phyloP scores from a whole-genome alignment of 176 grass and related monocot genomes.

The Aegilops umbellulata region DNA sequence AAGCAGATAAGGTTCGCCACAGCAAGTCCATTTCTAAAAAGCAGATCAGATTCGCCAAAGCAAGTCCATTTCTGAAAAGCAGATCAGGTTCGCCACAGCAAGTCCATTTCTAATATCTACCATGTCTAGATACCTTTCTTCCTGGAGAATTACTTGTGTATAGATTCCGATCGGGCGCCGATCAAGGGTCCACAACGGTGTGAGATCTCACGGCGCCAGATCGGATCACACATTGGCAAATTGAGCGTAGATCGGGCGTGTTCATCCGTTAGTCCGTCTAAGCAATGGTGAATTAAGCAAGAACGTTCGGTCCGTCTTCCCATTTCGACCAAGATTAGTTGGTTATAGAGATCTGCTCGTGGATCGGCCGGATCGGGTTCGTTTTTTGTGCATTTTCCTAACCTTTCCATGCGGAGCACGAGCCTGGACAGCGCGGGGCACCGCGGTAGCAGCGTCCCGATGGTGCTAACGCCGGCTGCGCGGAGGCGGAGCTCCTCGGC shows the following conservation, averaged over 20 bases:
- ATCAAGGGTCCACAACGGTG: constrained; percentile 7
- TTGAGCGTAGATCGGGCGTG: background rate
- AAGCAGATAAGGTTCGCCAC: background rate
- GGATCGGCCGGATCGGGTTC: background rate
- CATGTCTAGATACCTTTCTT: background rate
- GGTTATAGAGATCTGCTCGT: constrained; percentile 8
- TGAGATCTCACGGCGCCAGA: constrained; percentile 40
- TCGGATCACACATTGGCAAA: constrained; percentile 29
- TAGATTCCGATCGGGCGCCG: constrained; percentile 14
- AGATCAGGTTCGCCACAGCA: background rate
- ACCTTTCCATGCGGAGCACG: constrained; percentile 83
- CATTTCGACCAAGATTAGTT: background rate
- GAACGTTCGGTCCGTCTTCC: background rate
- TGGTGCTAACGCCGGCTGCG: constrained; percentile 33
- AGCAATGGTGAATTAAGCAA: background rate
- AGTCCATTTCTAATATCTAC: background rate
- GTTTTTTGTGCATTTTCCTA: background rate
- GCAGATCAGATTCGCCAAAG: no score
- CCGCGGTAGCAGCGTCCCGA: constrained; percentile 56
- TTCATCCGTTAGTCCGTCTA: background rate
- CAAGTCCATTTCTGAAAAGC: background rate
- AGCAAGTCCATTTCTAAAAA: background rate
- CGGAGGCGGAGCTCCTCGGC: constrained; percentile 65
- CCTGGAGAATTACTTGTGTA: background rate
- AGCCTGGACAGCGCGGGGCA: constrained; percentile 52